phyloP scores from a whole-genome alignment of 257 asterid species.

The Solanum etuberosum region DNA sequence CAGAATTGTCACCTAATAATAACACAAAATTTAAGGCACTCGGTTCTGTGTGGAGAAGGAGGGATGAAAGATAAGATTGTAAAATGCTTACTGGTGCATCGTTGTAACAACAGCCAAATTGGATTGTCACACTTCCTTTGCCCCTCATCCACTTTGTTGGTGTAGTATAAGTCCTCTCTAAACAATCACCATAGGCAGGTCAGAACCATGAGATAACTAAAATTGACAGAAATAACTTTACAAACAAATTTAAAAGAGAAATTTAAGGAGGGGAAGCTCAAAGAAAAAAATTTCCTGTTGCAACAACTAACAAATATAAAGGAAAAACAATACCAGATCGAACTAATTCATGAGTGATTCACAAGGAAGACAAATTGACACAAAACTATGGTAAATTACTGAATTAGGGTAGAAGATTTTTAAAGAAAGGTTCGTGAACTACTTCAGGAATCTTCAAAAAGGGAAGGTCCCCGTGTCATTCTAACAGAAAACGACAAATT shows the following conservation, averaged over 20 bases:
- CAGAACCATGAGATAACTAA: neutral
- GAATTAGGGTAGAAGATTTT: neutral
- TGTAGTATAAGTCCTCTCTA: slow-evolving; percentile 29
- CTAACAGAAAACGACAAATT: neutral
- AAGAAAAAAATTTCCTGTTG: neutral
- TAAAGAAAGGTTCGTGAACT: neutral
- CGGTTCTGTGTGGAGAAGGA: neutral
- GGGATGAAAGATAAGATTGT: neutral
- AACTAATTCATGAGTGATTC: neutral
- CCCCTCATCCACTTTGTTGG: slow-evolving; percentile 39
- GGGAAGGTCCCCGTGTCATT: neutral
- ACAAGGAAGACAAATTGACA: neutral
- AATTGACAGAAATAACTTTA: neutral
- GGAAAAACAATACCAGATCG: neutral
- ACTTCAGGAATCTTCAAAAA: neutral
- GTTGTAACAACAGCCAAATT: slow-evolving; percentile 42
- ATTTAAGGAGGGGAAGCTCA: neutral
- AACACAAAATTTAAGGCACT: neutral
- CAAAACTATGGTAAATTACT: neutral
- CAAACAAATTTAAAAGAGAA: neutral
- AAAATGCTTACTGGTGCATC: slow-evolving; percentile 14
- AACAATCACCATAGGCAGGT: neutral
- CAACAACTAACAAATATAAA: neutral
- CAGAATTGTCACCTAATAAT: neutral
- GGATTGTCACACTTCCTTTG: slow-evolving; percentile 36